phyloP scores from a whole-genome alignment of 495 filamentous ascomycete genomes.

The Lasiosphaeriaceae sp. region DNA sequence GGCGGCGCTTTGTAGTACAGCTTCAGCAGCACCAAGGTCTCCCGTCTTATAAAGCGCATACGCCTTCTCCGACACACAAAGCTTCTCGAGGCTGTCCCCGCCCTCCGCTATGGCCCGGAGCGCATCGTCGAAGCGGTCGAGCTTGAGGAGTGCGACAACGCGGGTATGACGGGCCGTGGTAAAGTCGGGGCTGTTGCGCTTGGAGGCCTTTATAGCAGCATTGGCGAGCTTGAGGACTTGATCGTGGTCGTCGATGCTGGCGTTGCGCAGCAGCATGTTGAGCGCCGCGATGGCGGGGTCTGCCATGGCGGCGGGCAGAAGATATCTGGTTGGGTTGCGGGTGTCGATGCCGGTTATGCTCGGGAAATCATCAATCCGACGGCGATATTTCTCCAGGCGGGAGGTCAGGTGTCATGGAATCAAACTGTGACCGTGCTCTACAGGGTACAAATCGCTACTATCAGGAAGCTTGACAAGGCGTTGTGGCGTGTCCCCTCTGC shows the following conservation, averaged over 20 bases:
- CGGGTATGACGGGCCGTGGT: slow-evolving; percentile 65
- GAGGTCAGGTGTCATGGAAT: background rate
- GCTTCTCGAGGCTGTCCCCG: slow-evolving; percentile 61
- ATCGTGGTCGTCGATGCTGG: slow-evolving; percentile 45
- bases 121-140: slow-evolving; percentile 91
- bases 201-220: slow-evolving; percentile 65
- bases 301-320: slow-evolving; percentile 25
- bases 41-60: slow-evolving; percentile 92
- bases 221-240: slow-evolving; percentile 45
- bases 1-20: slow-evolving; percentile 47
- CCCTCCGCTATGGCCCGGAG: slow-evolving; percentile 70
- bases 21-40: slow-evolving; percentile 64
- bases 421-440: background rate
- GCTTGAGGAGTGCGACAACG: slow-evolving; percentile 80
- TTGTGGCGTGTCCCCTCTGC: background rate
- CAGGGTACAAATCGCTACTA: background rate
- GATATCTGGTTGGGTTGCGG: slow-evolving; percentile 4
- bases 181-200: slow-evolving; percentile 55
- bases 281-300: slow-evolving; percentile 46
- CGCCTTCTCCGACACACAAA: slow-evolving; percentile 72
- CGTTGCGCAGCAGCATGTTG: slow-evolving; percentile 44
- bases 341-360: background rate
- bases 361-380: slow-evolving; percentile 9
- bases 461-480: background rate
- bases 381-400: background rate